Percentiles rank a stretch among this genome's conserved stretches.
phyloP scores from a whole-genome alignment of 345 rosid genomes.

The Chamaenerion angustifolium region DNA sequence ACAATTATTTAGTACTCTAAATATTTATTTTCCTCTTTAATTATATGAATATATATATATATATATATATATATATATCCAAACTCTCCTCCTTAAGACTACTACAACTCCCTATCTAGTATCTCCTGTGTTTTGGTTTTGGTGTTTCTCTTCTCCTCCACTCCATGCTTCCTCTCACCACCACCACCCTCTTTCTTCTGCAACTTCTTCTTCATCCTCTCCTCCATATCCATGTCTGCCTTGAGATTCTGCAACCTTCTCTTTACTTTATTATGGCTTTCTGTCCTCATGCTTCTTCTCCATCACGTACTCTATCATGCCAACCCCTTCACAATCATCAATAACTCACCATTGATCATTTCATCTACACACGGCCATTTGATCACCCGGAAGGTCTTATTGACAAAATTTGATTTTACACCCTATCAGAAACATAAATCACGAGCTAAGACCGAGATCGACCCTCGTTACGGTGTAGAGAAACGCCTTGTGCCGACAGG shows the following conservation, averaged over 20 bases:
- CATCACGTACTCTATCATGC: slow-evolving; percentile 21
- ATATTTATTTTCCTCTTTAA: no score
- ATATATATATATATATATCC: no score
- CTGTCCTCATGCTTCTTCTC: slow-evolving; percentile 35
- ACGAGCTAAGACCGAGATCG: slow-evolving; percentile 18
- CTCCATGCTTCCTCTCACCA: slow-evolving; percentile 11
- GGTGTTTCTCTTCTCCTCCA: background rate
- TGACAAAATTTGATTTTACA: slow-evolving; percentile 37
- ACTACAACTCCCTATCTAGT: no score
- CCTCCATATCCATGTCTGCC: slow-evolving; percentile 3
- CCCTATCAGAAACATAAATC: slow-evolving; percentile 19
- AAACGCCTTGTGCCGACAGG: slow-evolving; percentile 87
- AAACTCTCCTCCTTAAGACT: no score
- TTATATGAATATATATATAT: no score
- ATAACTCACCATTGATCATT: no score
- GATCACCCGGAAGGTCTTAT: slow-evolving; percentile 25
- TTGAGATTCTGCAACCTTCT: slow-evolving; percentile 23
- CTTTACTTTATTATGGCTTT: slow-evolving; percentile 37
- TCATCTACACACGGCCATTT: background rate
- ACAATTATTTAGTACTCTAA: no score
- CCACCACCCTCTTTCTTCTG: background rate
- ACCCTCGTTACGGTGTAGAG: slow-evolving; percentile 47
- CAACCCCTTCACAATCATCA: slow-evolving; percentile 16
- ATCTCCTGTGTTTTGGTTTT: no score
- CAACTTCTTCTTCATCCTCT: background rate